Percentiles rank a stretch among this genome's conserved stretches.
Conservation (phyloP, 768 basidiomycete genomes). For the Naematelia aurantialba region DNA sequence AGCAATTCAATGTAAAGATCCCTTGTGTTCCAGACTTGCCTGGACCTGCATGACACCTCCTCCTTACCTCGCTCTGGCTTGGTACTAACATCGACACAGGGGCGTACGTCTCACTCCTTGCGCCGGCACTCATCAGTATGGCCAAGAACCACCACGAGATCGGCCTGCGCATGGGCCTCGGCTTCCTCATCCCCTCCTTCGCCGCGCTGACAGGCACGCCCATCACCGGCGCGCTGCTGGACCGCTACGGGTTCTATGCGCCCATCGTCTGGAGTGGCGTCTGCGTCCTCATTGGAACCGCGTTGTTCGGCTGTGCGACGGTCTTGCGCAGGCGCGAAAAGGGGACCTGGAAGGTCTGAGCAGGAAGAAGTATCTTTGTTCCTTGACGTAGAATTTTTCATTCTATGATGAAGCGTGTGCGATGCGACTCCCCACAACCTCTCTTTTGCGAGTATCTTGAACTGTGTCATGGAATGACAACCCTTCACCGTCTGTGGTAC, state of each 20-base stretch:
- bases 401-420: not conserved
- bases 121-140: constrained; percentile 34
- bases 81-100: too few relatives aligned
- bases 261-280: constrained; percentile 27
- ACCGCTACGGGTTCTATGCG: constrained; percentile 29
- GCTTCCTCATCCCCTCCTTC: constrained; percentile 29
- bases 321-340: constrained; percentile 12
- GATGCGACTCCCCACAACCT: not conserved
- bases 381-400: too few relatives aligned
- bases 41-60: too few relatives aligned
- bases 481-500: too few relatives aligned
- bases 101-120: constrained; percentile 33
- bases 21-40: too few relatives aligned
- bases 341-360: constrained; percentile 28
- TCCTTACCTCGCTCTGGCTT: not conserved
- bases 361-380: not conserved
- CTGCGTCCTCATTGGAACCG: constrained; percentile 12
- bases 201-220: constrained; percentile 43
- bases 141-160: constrained; percentile 34
- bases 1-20: too few relatives aligned
- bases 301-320: constrained; percentile 4
- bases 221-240: constrained; percentile 44
- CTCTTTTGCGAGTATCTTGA: not conserved
- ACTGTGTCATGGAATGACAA: not conserved
- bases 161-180: constrained; percentile 40